Evolutionary conservation across 2,329 filamentous ascomycete genomes (phyloP).

Genomic region (Colletotrichum noveboracense): DNA sequence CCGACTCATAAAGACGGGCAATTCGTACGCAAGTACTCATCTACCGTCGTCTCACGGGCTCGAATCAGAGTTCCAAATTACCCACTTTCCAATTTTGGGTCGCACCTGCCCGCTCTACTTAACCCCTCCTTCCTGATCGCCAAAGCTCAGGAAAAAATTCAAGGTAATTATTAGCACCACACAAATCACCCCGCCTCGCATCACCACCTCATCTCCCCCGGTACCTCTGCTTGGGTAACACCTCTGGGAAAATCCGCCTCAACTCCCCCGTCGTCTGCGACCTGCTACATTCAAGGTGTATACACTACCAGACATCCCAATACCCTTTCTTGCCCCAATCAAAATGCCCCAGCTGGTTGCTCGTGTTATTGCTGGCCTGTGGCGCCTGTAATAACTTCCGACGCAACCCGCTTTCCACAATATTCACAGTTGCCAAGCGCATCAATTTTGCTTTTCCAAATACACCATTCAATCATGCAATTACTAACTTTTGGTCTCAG

Average conservation of each 20-base stretch:
- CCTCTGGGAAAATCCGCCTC: not conserved
- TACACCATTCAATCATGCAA: not conserved
- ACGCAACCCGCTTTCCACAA: not conserved
- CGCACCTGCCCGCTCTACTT: not conserved
- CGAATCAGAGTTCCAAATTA: not conserved
- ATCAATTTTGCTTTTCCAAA: not conserved
- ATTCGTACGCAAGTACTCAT: not conserved
- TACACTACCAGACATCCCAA: not conserved
- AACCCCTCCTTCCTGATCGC: conserved; percentile 3
- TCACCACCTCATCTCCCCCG: not conserved
- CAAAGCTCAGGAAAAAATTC: not conserved
- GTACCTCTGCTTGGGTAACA: not conserved
- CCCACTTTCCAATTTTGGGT: not conserved
- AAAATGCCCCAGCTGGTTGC: not conserved
- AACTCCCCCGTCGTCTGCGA: not conserved
- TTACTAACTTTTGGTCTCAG: not conserved
- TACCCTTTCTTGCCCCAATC: not conserved
- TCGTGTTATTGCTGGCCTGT: not conserved
- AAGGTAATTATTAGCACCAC: conserved; percentile 3
- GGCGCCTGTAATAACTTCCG: not conserved
- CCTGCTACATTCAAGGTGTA: not conserved
- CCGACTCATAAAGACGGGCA: not conserved
- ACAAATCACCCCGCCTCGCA: not conserved
- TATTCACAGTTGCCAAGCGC: not conserved
- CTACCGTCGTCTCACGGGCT: not conserved